Base-by-base conservation (phyloP, 306 rosid species). In the Sindora glabra region DNA sequence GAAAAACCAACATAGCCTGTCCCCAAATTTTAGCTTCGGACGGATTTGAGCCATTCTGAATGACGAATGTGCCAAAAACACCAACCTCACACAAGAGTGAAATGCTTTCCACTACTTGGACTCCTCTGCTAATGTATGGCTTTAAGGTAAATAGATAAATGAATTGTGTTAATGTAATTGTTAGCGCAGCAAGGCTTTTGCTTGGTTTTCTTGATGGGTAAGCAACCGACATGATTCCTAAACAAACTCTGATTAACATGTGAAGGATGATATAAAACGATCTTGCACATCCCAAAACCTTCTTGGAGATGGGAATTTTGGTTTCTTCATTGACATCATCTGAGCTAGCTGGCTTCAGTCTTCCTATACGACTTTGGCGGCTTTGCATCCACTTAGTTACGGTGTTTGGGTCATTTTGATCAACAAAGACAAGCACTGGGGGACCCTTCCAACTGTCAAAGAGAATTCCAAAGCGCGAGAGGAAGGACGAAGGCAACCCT, bases 161-260 rank as follows among this genome's bases (percentile, higher is more conserved):
- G 62, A 82, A 73, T 63, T 82, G 89, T 30, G 71, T 48, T 48
- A 70, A 37, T 5, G 84, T 82, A 46, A 86, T 63, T 26, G 65
- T 68, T 71, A 86, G 34, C 21, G 83, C 84, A 6, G 64, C 62
- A 48, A 77, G 39, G 64, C 71, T 70, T 77, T 77, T 83, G 67
- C 70, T 86, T 64, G 75, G 22, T 39, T 47, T 64, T 61, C 33
- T 75, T 42, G 78, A 69, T 6, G 83, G 68, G 76, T 70, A 66
- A 17, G 79, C 80, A 67, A 71, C 84, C 14, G 84, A 72, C 54
- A 82, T 57, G 70, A 86, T 77, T 33, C 83, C 94, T 59, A 82
- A 47, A 72, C 73, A 17, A 51, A 77, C 72, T 60, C 86, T 57
- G 68, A 82, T 79, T 45, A 60, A 29, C 17, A 85, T 74, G 69